These are phyloP conservation scores for Rhododendron williamsianum DNA, from an alignment of 148 eudicot species.

Conservation along the genomic window DNA sequence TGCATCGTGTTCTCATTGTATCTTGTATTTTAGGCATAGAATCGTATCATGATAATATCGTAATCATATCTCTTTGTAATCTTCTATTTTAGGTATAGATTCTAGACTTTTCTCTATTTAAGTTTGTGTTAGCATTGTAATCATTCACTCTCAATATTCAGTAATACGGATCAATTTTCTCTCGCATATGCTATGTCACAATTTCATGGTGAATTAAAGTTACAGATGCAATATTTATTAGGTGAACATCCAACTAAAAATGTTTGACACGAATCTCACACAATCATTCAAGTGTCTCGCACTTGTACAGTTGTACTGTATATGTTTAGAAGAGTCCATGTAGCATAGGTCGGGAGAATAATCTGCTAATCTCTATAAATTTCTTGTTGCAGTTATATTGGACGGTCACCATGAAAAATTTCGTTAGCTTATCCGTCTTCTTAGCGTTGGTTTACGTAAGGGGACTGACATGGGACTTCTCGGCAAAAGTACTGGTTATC, in stretches of 20 bases:
- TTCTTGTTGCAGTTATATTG: slow-evolving; percentile 59
- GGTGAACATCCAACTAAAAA: background rate
- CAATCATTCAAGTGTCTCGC: background rate
- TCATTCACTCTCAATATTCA: no score
- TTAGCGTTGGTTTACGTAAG: slow-evolving; percentile 66
- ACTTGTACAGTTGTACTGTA: background rate
- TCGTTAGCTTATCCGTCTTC: slow-evolving; percentile 79
- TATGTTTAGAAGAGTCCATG: background rate
- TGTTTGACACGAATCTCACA: background rate
- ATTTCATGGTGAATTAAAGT: background rate
- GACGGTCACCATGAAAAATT: slow-evolving; percentile 75
- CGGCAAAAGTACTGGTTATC: slow-evolving; percentile 85
- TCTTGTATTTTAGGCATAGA: no score
- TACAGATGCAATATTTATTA: background rate
- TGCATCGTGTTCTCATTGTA: no score
- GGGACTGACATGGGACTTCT: slow-evolving; percentile 84
- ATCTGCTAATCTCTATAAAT: background rate
- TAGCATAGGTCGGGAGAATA: background rate
- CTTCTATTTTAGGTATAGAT: no score
- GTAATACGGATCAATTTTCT: no score
- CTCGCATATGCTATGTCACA: no score
- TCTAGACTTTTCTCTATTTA: no score
- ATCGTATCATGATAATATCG: no score
- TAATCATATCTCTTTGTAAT: no score
- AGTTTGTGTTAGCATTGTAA: no score